A percentile compares a stretch with the other conserved stretches of the same genome.
phyloP scores from a whole-genome alignment of 2,329 filamentous ascomycete species.

The Cryphonectria carpinicola region DNA sequence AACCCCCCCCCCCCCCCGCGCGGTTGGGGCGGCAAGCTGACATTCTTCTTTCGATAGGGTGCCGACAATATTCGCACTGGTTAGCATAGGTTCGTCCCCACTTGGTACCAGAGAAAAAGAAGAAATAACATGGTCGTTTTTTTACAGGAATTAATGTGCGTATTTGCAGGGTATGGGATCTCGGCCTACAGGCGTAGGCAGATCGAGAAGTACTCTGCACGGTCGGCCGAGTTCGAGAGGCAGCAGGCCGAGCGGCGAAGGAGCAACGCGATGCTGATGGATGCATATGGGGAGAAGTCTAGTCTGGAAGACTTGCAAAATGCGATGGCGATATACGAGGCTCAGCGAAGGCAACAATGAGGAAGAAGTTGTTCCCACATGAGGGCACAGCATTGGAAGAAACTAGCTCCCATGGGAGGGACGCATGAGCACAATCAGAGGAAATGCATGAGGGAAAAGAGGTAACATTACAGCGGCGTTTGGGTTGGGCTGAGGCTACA shows the following conservation, averaged over 20 bases:
- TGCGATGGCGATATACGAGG: conserved; percentile 52
- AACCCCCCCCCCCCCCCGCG: too few species aligned
- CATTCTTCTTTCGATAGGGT: conserved; percentile 13
- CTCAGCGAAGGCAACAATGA: conserved; percentile 19
- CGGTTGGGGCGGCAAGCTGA: neutral
- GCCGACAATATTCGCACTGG: conserved; percentile 26
- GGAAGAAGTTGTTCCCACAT: neutral
- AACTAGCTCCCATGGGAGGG: neutral
- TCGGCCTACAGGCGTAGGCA: conserved; percentile 26
- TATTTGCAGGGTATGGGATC: conserved; percentile 27
- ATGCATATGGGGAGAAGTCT: conserved; percentile 55
- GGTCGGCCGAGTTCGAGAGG: conserved; percentile 13
- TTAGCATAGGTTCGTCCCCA: conserved; percentile 28
- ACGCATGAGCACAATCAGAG: neutral
- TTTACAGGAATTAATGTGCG: conserved; percentile 27
- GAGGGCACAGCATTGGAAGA: neutral
- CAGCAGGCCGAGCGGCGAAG: conserved; percentile 34
- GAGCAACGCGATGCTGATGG: conserved; percentile 48
- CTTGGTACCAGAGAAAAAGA: neutral
- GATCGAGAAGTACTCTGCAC: conserved; percentile 19
- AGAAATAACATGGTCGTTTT: conserved; percentile 21
- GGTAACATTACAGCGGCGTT: conserved; percentile 3
- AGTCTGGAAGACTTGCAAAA: conserved; percentile 53
- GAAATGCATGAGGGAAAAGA: neutral
- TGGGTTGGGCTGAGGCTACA: neutral